Percentiles rank a stretch among this genome's conserved stretches.
Evolutionary conservation across 2,329 filamentous ascomycete species (phyloP).

Genomic region (Cercospora citrullina): DNA sequence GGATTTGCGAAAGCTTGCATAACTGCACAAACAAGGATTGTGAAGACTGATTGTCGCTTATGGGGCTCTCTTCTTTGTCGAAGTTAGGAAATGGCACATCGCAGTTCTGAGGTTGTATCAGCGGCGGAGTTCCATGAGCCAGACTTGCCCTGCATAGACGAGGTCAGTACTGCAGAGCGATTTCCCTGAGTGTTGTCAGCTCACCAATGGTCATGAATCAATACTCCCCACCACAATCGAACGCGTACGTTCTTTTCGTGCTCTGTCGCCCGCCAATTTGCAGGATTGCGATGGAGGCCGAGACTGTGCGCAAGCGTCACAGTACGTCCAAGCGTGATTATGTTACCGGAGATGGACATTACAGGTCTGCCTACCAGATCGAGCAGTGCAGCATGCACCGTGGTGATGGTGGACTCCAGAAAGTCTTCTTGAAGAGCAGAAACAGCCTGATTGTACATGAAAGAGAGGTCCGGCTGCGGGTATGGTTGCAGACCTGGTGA

Average conservation of each 20-base stretch:
- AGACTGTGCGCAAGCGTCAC: conserved; percentile 57
- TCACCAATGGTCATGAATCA: conserved; percentile 58
- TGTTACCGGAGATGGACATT: conserved; percentile 49
- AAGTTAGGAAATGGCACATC: conserved; percentile 56
- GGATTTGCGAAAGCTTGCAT: conserved; percentile 50
- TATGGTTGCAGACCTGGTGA: conserved; percentile 41
- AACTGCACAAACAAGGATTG: conserved; percentile 56
- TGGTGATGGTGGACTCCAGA: conserved; percentile 44
- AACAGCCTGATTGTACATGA: conserved; percentile 47
- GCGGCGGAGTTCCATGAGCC: conserved; percentile 57
- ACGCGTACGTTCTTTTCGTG: conserved; percentile 55
- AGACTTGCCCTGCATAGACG: conserved; percentile 50
- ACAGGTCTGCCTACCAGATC: conserved; percentile 47
- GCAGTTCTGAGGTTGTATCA: conserved; percentile 55
- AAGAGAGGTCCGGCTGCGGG: conserved; percentile 42
- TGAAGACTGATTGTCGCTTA: conserved; percentile 31
- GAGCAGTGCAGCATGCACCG: conserved; percentile 43
- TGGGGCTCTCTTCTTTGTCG: conserved; percentile 31
- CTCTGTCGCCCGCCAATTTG: conserved; percentile 53
- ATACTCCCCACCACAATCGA: conserved; percentile 58
- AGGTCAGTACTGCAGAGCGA: not conserved
- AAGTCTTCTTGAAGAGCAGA: conserved; percentile 47
- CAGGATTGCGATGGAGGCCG: conserved; percentile 57
- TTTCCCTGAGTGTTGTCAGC: not conserved
- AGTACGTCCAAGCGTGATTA: conserved; percentile 55